Percentiles rank a stretch among this genome's conserved stretches.
phyloP scores from a whole-genome alignment of 2,329 filamentous ascomycete species.

The Beauveria sp. region DNA sequence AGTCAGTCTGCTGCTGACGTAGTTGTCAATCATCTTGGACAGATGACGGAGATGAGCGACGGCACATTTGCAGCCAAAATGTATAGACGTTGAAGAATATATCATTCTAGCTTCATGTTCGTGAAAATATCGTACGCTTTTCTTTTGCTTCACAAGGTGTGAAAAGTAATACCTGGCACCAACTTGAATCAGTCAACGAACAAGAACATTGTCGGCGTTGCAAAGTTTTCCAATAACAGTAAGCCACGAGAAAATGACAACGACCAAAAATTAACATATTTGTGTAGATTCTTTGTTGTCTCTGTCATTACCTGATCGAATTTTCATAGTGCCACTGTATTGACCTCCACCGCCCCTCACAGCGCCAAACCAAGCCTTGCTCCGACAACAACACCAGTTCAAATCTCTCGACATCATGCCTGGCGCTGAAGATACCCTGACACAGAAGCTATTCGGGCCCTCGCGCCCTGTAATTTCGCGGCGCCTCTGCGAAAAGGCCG shows the following conservation, averaged over 20 bases:
- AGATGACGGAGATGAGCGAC: not conserved
- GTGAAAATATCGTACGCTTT: no score
- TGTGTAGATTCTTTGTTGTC: no score
- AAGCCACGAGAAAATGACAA: not conserved
- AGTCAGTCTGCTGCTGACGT: not conserved
- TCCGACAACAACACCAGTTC: not conserved
- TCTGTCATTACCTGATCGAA: not conserved
- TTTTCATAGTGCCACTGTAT: not conserved
- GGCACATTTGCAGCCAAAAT: no score
- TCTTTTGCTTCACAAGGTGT: no score
- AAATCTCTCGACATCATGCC: not conserved
- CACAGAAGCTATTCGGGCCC: not conserved
- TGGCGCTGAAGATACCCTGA: not conserved
- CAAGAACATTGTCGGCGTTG: no score
- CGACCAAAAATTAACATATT: no score
- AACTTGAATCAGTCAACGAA: no score
- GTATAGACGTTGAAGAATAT: no score
- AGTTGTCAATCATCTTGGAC: not conserved
- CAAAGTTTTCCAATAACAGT: no score
- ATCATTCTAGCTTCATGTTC: no score
- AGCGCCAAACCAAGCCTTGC: not conserved
- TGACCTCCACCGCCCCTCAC: slow-evolving; percentile 1
- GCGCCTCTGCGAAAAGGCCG: slow-evolving; percentile 15
- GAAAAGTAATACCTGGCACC: no score
- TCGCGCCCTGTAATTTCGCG: not conserved